Evolutionary conservation across 83 land plant genomes (phyloP).

Genomic region (Diphasiastrum complanatum): DNA sequence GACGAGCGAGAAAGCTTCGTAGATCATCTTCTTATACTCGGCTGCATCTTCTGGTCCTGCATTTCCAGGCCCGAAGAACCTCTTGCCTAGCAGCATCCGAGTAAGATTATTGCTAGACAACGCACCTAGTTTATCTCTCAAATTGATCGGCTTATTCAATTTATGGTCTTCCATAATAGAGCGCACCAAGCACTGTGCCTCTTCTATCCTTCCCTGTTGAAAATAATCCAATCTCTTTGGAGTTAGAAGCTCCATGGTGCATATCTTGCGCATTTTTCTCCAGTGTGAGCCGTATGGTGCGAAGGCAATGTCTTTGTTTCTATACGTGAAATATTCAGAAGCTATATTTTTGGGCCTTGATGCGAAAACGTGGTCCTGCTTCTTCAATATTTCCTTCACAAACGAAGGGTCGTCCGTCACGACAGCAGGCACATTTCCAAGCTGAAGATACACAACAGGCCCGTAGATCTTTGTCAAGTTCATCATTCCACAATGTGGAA

Average conservation of each 20-base stretch:
- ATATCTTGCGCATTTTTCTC: constrained; percentile 13
- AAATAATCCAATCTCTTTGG: constrained; percentile 21
- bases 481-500: constrained; percentile 19
- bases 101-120: constrained; percentile 28
- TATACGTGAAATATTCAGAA: constrained; percentile 23
- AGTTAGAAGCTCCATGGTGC: constrained; percentile 26
- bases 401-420: constrained; percentile 21
- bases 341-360: constrained; percentile 24
- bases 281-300: constrained; percentile 27
- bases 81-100: constrained; percentile 28
- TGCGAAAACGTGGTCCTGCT: constrained; percentile 19
- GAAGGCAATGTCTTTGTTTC: constrained; percentile 27
- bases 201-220: constrained; percentile 24
- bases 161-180: constrained; percentile 4
- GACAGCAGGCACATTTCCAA: constrained; percentile 23
- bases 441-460: constrained; percentile 21
- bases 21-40: neutral
- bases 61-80: constrained; percentile 3
- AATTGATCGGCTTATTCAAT: constrained; percentile 1
- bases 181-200: constrained; percentile 16
- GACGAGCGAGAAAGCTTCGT: neutral
- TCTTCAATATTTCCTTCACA: constrained; percentile 21
- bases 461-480: constrained; percentile 18
- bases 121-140: constrained; percentile 20
- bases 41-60: constrained; percentile 9